These are phyloP conservation scores for Cladosporium halotolerans DNA, from an alignment of 2,329 filamentous ascomycete species.

Conservation along the genomic window DNA sequence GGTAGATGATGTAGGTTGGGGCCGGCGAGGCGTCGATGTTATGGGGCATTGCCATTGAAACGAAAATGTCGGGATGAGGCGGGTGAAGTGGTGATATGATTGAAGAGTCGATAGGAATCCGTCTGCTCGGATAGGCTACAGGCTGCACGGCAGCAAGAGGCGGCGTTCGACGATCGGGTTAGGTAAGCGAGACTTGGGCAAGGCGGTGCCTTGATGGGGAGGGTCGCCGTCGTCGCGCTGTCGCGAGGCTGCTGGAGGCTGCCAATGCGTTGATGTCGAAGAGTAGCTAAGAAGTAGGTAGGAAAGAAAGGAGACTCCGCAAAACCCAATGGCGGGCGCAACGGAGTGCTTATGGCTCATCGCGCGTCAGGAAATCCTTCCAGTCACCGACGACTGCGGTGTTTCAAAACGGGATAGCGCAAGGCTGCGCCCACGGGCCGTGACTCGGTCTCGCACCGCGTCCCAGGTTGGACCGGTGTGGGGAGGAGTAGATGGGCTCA, in stretches of 20 bases:
- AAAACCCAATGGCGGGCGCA: slow-evolving; percentile 6
- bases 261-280: too few species aligned
- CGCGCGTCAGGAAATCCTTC: background rate
- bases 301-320: background rate
- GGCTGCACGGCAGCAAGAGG: too few species aligned
- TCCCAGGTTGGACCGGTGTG: background rate
- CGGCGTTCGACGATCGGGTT: too few species aligned
- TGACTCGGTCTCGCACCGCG: background rate
- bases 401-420: background rate
- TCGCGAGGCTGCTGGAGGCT: too few species aligned
- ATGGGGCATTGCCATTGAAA: slow-evolving; percentile 18
- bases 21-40: slow-evolving; percentile 12
- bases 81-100: too few species aligned
- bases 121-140: too few species aligned
- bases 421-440: background rate
- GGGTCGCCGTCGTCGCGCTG: too few species aligned
- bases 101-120: too few species aligned
- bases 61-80: background rate
- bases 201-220: too few species aligned
- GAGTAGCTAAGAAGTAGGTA: background rate
- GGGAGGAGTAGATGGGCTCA: too few species aligned
- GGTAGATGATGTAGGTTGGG: slow-evolving; percentile 30
- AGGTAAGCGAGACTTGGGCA: too few species aligned
- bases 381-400: background rate
- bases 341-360: background rate